Conservation (phyloP, 306 rosid species). For the Senna tora region DNA sequence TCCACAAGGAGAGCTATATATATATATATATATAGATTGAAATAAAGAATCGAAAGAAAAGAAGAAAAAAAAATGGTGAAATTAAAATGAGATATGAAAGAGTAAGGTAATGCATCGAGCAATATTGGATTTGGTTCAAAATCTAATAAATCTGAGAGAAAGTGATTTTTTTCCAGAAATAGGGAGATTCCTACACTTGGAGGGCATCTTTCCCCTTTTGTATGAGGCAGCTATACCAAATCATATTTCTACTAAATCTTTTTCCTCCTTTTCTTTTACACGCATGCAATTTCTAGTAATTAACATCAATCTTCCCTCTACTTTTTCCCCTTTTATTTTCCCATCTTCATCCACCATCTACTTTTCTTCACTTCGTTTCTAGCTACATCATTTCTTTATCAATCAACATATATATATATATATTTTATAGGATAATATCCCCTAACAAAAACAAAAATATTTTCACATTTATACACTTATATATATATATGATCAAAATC, state of each 20-base stretch:
- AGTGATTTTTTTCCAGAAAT: conserved; percentile 48
- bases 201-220: conserved; percentile 37
- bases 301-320: not conserved
- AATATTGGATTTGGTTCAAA: conserved; percentile 43
- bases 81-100: conserved; percentile 6
- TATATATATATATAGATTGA: not conserved
- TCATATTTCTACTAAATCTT: conserved; percentile 37
- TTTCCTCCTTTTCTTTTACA: conserved; percentile 33
- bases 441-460: too few relatives aligned
- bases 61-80: conserved; percentile 21
- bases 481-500: too few relatives aligned
- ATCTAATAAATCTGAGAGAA: conserved; percentile 43
- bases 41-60: conserved; percentile 20
- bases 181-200: conserved; percentile 41
- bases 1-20: not conserved
- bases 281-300: conserved; percentile 26
- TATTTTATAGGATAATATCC: too few relatives aligned
- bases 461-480: too few relatives aligned
- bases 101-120: not conserved
- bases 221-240: conserved; percentile 39
- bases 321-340: too few relatives aligned
- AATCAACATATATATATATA: too few relatives aligned
- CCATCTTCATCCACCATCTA: not conserved
- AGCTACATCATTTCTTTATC: not conserved
- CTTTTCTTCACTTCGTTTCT: not conserved